These are phyloP conservation scores for Colletotrichum navitas DNA, from an alignment of 2,329 filamentous ascomycete species.

Conservation along the genomic window DNA sequence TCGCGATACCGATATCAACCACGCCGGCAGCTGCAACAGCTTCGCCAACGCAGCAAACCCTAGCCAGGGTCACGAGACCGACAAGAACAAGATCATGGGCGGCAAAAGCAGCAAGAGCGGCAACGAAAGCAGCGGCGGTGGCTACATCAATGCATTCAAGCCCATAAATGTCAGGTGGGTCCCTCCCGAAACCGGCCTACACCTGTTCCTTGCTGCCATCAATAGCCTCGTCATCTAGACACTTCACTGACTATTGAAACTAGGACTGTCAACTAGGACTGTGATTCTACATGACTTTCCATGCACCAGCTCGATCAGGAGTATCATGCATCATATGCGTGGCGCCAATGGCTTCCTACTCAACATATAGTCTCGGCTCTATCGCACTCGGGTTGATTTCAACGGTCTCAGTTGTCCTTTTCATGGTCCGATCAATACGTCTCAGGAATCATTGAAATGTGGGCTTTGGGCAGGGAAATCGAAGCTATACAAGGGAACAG, in stretches of 20 bases:
- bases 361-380: neutral
- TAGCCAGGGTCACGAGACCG: neutral
- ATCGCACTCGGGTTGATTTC: neutral
- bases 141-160: neutral
- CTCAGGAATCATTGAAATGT: neutral
- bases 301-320: neutral
- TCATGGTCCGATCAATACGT: fast-evolving
- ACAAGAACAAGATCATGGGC: neutral
- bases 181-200: neutral
- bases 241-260: neutral
- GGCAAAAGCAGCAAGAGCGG: neutral
- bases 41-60: neutral
- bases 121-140: neutral
- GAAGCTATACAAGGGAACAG: neutral
- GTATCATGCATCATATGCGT: fast-evolving
- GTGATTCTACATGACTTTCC: neutral
- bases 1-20: neutral
- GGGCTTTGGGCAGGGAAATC: neutral
- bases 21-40: neutral
- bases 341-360: neutral
- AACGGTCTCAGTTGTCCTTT: neutral
- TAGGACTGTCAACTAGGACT: neutral
- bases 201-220: neutral
- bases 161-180: neutral
- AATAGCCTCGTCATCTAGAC: neutral